Evolutionary conservation across 352 stramenopile genomes (phyloP).

Genomic region (Thalassiosira ordinaria): DNA sequence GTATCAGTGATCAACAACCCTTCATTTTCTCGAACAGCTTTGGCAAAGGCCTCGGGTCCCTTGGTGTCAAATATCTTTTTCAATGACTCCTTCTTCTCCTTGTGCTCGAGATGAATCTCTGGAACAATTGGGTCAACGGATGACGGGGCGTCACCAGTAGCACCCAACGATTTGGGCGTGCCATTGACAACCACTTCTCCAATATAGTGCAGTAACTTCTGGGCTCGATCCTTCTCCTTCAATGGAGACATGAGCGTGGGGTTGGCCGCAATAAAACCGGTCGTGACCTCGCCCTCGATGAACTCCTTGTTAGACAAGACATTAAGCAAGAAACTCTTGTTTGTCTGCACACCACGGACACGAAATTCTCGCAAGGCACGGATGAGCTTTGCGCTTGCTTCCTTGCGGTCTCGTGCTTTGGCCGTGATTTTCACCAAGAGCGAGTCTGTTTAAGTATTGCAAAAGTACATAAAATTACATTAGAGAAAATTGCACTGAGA

Average conservation of each 20-base stretch:
- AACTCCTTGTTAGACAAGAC: slow-evolving; percentile 93
- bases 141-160: slow-evolving; percentile 89
- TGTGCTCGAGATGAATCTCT: slow-evolving; percentile 66
- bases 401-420: slow-evolving; percentile 87
- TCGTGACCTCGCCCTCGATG: slow-evolving; percentile 89
- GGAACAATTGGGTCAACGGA: slow-evolving; percentile 91
- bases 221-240: slow-evolving; percentile 89
- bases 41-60: slow-evolving; percentile 95
- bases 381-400: slow-evolving; percentile 88
- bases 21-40: slow-evolving; percentile 93
- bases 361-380: slow-evolving; percentile 92
- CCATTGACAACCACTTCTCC: slow-evolving; percentile 97
- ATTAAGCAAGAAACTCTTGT: slow-evolving; percentile 91
- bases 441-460: slow-evolving; percentile 92
- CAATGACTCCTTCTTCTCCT: slow-evolving; percentile 58
- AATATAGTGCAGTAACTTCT: slow-evolving; percentile 97
- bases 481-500: too few species aligned
- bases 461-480: too few species aligned
- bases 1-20: slow-evolving; percentile 96
- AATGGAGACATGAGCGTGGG: slow-evolving; percentile 90
- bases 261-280: slow-evolving; percentile 94
- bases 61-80: slow-evolving; percentile 93
- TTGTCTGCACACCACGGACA: slow-evolving; percentile 92
- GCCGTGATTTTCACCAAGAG: slow-evolving; percentile 96
- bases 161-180: slow-evolving; percentile 92